Conservation (phyloP, 2,329 filamentous ascomycete species). For the Arthrobotrys musiformis region DNA sequence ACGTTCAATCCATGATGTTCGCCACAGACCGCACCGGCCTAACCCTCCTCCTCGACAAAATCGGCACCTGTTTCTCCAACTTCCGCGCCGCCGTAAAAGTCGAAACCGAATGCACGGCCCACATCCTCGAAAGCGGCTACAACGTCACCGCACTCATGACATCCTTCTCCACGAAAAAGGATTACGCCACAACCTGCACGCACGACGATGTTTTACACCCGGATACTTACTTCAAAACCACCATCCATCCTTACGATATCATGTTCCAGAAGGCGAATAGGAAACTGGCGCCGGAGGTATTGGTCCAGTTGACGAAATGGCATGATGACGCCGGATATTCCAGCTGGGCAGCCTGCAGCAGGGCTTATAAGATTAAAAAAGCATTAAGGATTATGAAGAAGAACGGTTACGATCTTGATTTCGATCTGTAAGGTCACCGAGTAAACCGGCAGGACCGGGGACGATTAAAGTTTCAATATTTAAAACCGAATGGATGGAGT, state of each 20-base stretch:
- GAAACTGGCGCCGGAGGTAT: background rate
- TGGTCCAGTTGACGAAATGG: background rate
- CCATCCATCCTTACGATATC: slow-evolving; percentile 1
- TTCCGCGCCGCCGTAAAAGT: background rate
- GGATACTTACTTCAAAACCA: background rate
- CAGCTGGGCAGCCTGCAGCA: background rate
- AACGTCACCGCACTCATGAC: slow-evolving; percentile 9
- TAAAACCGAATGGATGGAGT: too few relatives aligned
- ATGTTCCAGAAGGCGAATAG: slow-evolving; percentile 10
- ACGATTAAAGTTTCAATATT: too few relatives aligned
- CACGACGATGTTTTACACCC: background rate
- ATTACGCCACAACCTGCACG: background rate
- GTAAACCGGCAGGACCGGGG: too few relatives aligned
- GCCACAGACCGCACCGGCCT: slow-evolving; percentile 63
- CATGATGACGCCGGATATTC: background rate
- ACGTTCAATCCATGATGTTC: slow-evolving; percentile 63
- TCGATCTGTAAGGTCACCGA: too few relatives aligned
- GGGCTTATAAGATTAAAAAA: background rate
- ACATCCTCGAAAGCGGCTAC: background rate
- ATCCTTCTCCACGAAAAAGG: background rate
- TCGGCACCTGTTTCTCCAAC: background rate
- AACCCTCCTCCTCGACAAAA: slow-evolving; percentile 60
- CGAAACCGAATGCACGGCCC: background rate
- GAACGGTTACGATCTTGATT: background rate
- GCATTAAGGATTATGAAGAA: background rate